These are phyloP conservation scores for Dioszegia hungarica DNA, from an alignment of 768 basidiomycete species.

Conservation along the genomic window DNA sequence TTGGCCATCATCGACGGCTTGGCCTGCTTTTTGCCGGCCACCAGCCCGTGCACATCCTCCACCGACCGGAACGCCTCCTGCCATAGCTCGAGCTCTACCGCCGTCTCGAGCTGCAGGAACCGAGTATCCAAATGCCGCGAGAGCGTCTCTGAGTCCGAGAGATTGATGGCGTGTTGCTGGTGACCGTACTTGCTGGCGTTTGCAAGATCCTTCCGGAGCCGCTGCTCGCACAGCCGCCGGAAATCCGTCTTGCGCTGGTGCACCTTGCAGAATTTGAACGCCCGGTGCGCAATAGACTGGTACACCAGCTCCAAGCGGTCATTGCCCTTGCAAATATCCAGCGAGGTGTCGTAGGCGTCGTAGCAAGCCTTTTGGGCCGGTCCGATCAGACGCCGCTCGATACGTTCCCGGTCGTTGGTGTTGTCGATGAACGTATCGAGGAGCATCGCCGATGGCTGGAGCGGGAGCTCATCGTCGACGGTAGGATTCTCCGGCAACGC, in stretches of 20 bases:
- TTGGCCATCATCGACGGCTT: conserved; percentile 96
- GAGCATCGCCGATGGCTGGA: conserved; percentile 87
- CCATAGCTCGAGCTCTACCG: conserved; percentile 97
- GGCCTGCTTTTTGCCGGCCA: conserved; percentile 80
- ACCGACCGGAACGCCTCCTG: conserved; percentile 98
- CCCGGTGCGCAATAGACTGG: conserved; percentile 94
- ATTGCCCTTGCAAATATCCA: conserved; percentile 95
- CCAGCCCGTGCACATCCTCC: conserved; percentile 93
- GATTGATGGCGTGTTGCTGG: conserved; percentile 89
- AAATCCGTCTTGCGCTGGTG: conserved; percentile 95
- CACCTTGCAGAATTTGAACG: conserved; percentile 92
- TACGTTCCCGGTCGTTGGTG: conserved; percentile 73
- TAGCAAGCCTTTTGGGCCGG: conserved; percentile 98
- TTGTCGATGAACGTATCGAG: conserved; percentile 71
- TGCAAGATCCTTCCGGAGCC: conserved; percentile 80
- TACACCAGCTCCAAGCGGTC: conserved; percentile 87
- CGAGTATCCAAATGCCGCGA: conserved; percentile 95
- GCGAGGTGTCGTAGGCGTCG: conserved; percentile 92
- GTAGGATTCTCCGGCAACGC: conserved; percentile 52
- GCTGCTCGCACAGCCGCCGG: conserved; percentile 87
- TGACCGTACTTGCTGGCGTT: conserved; percentile 94
- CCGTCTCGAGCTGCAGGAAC: conserved; percentile 91
- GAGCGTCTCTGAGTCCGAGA: conserved; percentile 88
- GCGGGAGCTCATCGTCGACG: conserved; percentile 91
- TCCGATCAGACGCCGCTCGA: conserved; percentile 88